Conservation (phyloP, 768 basidiomycete species). For the Trichaptum fuscoviolaceum region DNA sequence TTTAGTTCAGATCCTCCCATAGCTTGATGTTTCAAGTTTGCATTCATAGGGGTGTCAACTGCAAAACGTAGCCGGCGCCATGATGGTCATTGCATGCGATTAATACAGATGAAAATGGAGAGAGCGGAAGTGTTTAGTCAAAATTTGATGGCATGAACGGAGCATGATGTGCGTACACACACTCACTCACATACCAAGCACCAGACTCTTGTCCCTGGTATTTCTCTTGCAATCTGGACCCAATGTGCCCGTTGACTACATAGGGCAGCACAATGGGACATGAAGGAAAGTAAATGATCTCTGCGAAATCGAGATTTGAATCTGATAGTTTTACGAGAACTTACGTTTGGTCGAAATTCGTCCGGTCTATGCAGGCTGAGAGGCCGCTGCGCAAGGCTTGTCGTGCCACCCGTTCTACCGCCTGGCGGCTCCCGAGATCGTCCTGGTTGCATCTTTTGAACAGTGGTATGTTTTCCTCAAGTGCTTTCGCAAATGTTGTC, state of each 20-base stretch:
- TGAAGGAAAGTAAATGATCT: neutral
- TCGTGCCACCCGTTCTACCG: conserved; percentile 59
- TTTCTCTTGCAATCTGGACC: conserved; percentile 66
- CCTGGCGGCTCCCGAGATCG: conserved; percentile 61
- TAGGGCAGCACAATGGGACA: neutral
- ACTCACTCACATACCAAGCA: conserved; percentile 56
- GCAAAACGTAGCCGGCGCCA: neutral
- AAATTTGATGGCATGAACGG: neutral
- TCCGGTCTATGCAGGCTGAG: conserved; percentile 77
- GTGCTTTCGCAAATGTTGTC: conserved; percentile 70
- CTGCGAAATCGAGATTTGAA: neutral
- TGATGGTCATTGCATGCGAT: neutral
- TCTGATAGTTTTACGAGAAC: conserved; percentile 19
- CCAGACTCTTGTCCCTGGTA: conserved; percentile 59
- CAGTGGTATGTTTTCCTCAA: conserved; percentile 52
- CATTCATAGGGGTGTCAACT: conserved; percentile 4
- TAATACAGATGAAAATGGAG: neutral
- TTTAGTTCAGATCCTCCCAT: conserved; percentile 35
- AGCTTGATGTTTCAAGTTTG: neutral
- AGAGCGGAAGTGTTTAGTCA: neutral
- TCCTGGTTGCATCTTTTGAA: conserved; percentile 78
- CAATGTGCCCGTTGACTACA: conserved; percentile 66
- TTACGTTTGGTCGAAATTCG: conserved; percentile 66
- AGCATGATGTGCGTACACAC: conserved; percentile 31
- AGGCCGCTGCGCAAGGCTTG: conserved; percentile 46